Conservation (phyloP, 2,329 filamentous ascomycete genomes). For the Incumbomyces delicatus region DNA sequence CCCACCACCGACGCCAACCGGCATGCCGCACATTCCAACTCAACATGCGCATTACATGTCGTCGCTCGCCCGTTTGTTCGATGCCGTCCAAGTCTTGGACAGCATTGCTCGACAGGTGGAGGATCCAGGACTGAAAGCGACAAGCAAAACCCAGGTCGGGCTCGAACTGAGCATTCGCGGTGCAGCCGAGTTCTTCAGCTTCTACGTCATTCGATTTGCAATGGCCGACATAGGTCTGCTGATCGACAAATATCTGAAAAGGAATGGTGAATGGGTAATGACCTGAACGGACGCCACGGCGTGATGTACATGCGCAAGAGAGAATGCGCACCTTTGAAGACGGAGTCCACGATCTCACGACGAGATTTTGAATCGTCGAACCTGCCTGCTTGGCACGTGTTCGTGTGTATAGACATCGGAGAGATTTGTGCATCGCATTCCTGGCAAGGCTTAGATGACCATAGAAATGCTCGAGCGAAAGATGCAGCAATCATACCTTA, state of each 20-base stretch:
- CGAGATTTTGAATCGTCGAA: too few species aligned
- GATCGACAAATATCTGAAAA: constrained; percentile 94
- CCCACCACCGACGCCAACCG: constrained; percentile 51
- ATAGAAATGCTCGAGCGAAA: too few species aligned
- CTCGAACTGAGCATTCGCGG: constrained; percentile 87
- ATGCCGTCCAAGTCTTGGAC: constrained; percentile 89
- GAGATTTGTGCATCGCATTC: too few species aligned
- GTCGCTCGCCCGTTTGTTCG: constrained; percentile 79
- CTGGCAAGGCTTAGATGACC: too few species aligned
- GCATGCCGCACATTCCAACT: constrained; percentile 50
- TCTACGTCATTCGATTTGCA: constrained; percentile 94
- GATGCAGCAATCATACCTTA: too few species aligned
- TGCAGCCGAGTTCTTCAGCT: constrained; percentile 94
- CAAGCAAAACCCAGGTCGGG: constrained; percentile 88
- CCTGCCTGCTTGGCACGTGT: too few species aligned
- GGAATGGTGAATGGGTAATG: constrained; percentile 88
- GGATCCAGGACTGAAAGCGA: constrained; percentile 82
- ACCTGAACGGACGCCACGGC: constrained; percentile 27
- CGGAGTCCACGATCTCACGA: too few species aligned
- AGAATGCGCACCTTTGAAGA: too few species aligned
- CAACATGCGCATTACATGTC: constrained; percentile 78
- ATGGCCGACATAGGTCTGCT: constrained; percentile 72
- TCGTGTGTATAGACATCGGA: too few species aligned
- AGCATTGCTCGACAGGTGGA: constrained; percentile 87
- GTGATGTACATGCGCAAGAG: too few species aligned